Percentiles rank a stretch among this genome's conserved stretches.
phyloP scores from a whole-genome alignment of 768 basidiomycete genomes.

The Phylloporus arenicola region DNA sequence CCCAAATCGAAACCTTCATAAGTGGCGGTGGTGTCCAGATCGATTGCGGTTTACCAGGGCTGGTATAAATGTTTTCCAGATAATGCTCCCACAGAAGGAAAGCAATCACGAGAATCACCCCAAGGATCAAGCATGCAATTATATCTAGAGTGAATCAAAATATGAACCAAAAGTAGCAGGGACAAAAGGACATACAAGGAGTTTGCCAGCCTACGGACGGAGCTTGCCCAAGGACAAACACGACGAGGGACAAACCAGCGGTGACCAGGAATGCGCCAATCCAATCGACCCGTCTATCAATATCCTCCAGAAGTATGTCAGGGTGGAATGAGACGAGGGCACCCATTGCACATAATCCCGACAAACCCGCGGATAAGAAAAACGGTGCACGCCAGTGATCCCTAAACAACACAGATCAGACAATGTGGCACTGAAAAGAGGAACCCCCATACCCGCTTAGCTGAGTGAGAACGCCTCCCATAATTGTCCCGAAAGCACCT shows the following conservation, averaged over 20 bases:
- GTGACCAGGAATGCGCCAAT: slow-evolving; percentile 65
- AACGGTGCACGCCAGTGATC: slow-evolving; percentile 64
- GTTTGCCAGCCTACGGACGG: slow-evolving; percentile 62
- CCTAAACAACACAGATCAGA: slow-evolving; percentile 9
- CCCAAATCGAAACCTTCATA: slow-evolving; percentile 61
- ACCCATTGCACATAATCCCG: slow-evolving; percentile 44
- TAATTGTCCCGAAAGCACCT: slow-evolving; percentile 57
- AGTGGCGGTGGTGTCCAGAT: slow-evolving; percentile 51
- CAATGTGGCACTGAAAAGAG: background rate
- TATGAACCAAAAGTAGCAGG: slow-evolving; percentile 1
- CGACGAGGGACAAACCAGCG: slow-evolving; percentile 58
- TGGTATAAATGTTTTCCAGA: slow-evolving; percentile 38
- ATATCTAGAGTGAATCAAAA: slow-evolving; percentile 44
- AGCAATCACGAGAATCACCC: slow-evolving; percentile 45
- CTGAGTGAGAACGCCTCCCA: slow-evolving; percentile 73
- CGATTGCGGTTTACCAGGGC: slow-evolving; percentile 15
- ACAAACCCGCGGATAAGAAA: slow-evolving; percentile 57
- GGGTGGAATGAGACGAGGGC: slow-evolving; percentile 53
- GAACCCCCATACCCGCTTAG: slow-evolving; percentile 31
- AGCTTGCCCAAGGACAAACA: slow-evolving; percentile 70
- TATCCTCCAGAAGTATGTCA: slow-evolving; percentile 40
- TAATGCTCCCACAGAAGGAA: slow-evolving; percentile 67
- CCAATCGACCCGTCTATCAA: slow-evolving; percentile 63
- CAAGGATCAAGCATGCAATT: slow-evolving; percentile 60
- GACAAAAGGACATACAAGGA: slow-evolving; percentile 35